Conservation (phyloP, 805 yeast genomes). For the Pichia thaimueangensis region DNA sequence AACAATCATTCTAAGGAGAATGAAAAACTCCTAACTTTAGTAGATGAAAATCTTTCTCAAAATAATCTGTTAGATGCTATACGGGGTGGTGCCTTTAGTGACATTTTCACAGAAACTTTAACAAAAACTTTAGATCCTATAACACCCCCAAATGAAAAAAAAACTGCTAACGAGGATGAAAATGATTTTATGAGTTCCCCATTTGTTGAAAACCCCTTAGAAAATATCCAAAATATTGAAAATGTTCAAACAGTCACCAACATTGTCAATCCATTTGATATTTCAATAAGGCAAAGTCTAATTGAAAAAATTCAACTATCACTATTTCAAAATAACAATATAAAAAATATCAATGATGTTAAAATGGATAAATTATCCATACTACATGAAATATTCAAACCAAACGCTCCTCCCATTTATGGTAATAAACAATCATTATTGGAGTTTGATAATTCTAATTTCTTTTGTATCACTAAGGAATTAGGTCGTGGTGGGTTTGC, state of each 20-base stretch:
- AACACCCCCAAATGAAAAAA: constrained; percentile 25
- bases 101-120: constrained; percentile 46
- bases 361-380: constrained; percentile 13
- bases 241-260: constrained; percentile 11
- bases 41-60: background rate
- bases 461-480: constrained; percentile 44
- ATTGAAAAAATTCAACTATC: background rate
- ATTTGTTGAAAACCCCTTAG: constrained; percentile 31
- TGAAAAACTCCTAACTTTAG: no score
- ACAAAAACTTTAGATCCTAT: constrained; percentile 21
- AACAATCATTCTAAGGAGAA: background rate
- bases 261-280: constrained; percentile 36
- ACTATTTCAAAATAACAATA: constrained; percentile 26
- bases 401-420: constrained; percentile 20
- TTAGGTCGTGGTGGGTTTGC: constrained; percentile 83
- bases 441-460: constrained; percentile 34
- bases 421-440: constrained; percentile 36
- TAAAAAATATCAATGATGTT: constrained; percentile 7
- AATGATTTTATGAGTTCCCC: constrained; percentile 38
- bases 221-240: background rate
- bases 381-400: constrained; percentile 18
- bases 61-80: constrained; percentile 12
- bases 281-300: constrained; percentile 27
- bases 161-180: background rate
- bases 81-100: constrained; percentile 23